phyloP scores from a whole-genome alignment of 495 filamentous ascomycete genomes.

The Eremomyces bilateralis region DNA sequence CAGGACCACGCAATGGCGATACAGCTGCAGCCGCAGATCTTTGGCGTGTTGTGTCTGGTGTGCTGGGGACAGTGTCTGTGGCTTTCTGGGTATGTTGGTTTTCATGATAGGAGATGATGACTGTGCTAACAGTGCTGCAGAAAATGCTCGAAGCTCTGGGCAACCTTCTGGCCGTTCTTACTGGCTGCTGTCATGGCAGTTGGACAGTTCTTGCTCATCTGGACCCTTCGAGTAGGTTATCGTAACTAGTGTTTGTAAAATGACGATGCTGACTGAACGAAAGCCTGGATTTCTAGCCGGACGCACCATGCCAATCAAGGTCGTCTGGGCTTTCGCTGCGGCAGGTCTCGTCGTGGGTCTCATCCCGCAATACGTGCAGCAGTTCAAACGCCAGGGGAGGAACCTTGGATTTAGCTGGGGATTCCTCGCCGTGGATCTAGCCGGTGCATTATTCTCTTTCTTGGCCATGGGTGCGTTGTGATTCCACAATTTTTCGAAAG shows the following conservation, averaged over 20 bases:
- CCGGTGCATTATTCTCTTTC: conserved; percentile 54
- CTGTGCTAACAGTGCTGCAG: too few species aligned
- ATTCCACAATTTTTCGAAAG: not conserved
- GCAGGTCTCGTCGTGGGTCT: conserved; percentile 37
- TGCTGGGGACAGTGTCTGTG: conserved; percentile 11
- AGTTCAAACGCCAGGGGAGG: conserved; percentile 45
- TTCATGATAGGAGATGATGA: too few species aligned
- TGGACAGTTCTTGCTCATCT: too few species aligned
- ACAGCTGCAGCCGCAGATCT: not conserved
- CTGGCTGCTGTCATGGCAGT: too few species aligned
- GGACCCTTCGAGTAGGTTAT: too few species aligned
- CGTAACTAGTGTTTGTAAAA: too few species aligned
- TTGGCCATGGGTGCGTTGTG: conserved; percentile 45
- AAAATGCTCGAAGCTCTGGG: too few species aligned
- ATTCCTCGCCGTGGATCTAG: conserved; percentile 48
- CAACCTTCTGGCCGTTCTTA: too few species aligned
- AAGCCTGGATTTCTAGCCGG: too few species aligned
- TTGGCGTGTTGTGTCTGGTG: not conserved
- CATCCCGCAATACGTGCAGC: conserved; percentile 48
- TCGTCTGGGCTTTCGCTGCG: conserved; percentile 38
- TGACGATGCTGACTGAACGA: too few species aligned
- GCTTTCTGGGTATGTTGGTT: too few species aligned
- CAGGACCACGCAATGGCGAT: not conserved
- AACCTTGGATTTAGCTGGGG: conserved; percentile 46
- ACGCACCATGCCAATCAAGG: conserved; percentile 36